Evolutionary conservation across 2,329 filamentous ascomycete genomes (phyloP), one percentile per base, ranked within the genome.

Genomic region (Phaeosphaeriaceae sp.): DNA sequence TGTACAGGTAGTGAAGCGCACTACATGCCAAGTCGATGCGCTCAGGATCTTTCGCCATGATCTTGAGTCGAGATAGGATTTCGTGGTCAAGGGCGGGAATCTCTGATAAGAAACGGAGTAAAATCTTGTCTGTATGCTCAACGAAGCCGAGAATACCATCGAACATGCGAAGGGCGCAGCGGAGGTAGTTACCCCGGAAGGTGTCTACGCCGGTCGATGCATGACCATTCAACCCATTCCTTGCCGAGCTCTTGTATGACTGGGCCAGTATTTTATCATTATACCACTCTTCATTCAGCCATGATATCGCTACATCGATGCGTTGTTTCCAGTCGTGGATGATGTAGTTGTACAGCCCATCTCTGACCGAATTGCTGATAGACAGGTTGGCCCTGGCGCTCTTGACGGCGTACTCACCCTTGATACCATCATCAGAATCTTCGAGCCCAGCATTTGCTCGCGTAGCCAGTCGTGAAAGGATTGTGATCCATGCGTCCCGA

Each of bases 211-310:
- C 20, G 18, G 73, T 63, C 2, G 75, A 64, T 3, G 63, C 65
- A 28, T 82, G 67, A 3, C 83, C 79, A 6, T 81, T 80, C 33
- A 70, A 39, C 68, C 55, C 56, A 17, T 62, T 73, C 28, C 72
- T 56, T 4, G 61, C 37, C 3, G 52, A 42, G 9, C 42, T 32
- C 6, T 64, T 49, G 4, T 51, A 42, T 7, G 58, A 42, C 33
- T 81, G 76, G 36, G 76, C 68, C 44, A 81, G 77, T 26, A 91
- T 74, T 35, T 80, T 86, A 71, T 97, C 93, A 64, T 92, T 95
- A 74, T 96, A 97, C 93, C 94, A 99, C 75, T 99, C 94, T 72
- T 99, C 94, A 63, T 88, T 96, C 13, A 99, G 81, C 94, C 94
- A 99, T 6, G 88, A 87, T 42, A 97, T 91, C 1, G 92, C 93